Evolutionary conservation across 2,329 filamentous ascomycete species (phyloP), one percentile per base, ranked within the genome.

Genomic region (Malbranchea zuffiana): DNA sequence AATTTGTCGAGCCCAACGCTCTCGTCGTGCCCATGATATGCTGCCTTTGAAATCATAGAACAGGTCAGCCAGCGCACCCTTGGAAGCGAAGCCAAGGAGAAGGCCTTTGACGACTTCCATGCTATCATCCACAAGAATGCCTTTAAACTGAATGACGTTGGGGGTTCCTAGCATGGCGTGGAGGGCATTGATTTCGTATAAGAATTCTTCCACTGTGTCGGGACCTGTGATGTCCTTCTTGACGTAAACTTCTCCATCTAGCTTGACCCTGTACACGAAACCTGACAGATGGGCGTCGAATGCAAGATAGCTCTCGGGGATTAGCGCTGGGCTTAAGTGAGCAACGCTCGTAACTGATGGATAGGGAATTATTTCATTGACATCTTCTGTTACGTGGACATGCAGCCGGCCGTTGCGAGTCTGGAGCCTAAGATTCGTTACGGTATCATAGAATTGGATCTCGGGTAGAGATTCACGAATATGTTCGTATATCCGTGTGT

Each of bases 161-260:
- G 69, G 67, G 1, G 84, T 83, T 39, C 74, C 75, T 27, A 72
- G 69, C 11, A 98, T 68, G 19, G 76, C 75, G 56, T 82, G 79
- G n/a, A 98, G 74, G 3, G 88, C 88, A 56, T 96, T 95, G 56
- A 95, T 82, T 61, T 98, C 90, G 57, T 98, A 98, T 2, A 96
- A 67, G 52, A 98, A 98, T 56, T 96, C 90, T 44, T 96, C 88
- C 13, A 96, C 80, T 0, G 84, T 90, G 51, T 96, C 88, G 2
- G 87, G 88, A 1, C 88, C 87, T 1, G 90, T 90, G 11, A 98
- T 96, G 54, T 98, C 90, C 58, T 98, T 98, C 60, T 96, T 96
- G 61, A 98, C 94, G 50, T 86, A 80, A 1, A 75, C 65, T 40
- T 71, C 65, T 6, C 74, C 77, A 40, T 74, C 67, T 23, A 86